Evolutionary conservation across 331 rosid species (phyloP).

Genomic region (Cydonia oblonga): DNA sequence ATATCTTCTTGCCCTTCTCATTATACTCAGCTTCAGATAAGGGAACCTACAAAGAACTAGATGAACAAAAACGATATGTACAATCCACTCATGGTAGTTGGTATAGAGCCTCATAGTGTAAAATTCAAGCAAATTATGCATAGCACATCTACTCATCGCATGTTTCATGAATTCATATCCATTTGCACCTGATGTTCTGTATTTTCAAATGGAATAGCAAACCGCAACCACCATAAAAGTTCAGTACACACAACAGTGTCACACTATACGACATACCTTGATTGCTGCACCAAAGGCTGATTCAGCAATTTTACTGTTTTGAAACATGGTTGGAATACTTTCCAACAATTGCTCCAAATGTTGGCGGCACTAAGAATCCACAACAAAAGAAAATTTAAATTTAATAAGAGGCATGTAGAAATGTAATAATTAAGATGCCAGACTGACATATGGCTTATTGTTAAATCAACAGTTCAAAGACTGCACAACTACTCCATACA

Average conservation of each 20-base stretch:
- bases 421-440: not conserved
- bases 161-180: not conserved
- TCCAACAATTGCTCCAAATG: slow-evolving; percentile 84
- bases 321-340: slow-evolving; percentile 88
- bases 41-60: not conserved
- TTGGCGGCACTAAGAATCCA: slow-evolving; percentile 63
- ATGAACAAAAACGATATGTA: not conserved
- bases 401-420: not conserved
- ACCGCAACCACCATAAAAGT: not conserved
- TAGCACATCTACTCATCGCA: not conserved
- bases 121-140: not conserved
- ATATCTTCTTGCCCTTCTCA: not conserved
- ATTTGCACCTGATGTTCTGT: not conserved
- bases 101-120: not conserved
- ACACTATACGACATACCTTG: slow-evolving; percentile 46
- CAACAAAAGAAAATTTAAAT: slow-evolving; percentile 10
- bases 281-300: slow-evolving; percentile 97
- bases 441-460: not conserved
- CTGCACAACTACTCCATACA: not conserved
- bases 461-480: not conserved
- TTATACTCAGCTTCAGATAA: not conserved
- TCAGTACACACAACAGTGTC: not conserved
- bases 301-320: slow-evolving; percentile 69
- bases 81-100: not conserved
- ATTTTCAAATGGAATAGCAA: not conserved